A percentile compares a stretch with the other conserved stretches of the same genome.
These are phyloP conservation scores for Prunus dulcis DNA, from an alignment of 306 rosid species.

Conservation along the genomic window DNA sequence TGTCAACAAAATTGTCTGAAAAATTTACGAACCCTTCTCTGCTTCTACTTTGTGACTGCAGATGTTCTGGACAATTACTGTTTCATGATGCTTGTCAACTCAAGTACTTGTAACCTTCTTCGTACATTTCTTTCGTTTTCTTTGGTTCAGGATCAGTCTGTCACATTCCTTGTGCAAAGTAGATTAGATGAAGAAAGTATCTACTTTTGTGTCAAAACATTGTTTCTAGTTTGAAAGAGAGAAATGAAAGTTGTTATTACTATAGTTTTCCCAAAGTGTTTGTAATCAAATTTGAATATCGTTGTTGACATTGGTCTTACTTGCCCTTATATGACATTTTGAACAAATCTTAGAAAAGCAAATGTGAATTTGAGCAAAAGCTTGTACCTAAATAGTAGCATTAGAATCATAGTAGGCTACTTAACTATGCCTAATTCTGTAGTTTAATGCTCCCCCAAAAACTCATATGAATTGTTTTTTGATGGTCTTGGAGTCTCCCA, in stretches of 20 bases:
- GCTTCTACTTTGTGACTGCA: constrained; percentile 20
- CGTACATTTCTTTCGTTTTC: constrained; percentile 1
- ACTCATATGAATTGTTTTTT: background rate
- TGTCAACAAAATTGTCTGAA: background rate
- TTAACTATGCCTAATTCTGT: too few relatives aligned
- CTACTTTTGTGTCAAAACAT: background rate
- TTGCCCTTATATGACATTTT: background rate
- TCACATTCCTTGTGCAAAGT: constrained; percentile 13
- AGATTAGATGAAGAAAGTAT: constrained; percentile 17
- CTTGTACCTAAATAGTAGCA: background rate
- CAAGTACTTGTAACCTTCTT: constrained; percentile 8
- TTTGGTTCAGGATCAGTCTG: background rate
- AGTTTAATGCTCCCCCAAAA: too few relatives aligned
- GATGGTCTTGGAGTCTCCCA: background rate
- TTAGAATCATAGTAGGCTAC: background rate
- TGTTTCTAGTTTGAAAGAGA: background rate
- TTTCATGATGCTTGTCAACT: background rate
- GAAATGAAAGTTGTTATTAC: background rate
- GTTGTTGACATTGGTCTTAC: background rate
- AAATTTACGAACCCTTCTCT: background rate
- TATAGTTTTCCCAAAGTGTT: background rate
- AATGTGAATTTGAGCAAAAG: background rate
- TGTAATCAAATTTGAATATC: background rate
- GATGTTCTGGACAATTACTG: constrained; percentile 12
- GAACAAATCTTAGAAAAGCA: background rate